Percentiles rank a stretch among this genome's conserved stretches.
Conservation (phyloP, 179 eudicot genomes). For the Corrigiola litoralis region DNA sequence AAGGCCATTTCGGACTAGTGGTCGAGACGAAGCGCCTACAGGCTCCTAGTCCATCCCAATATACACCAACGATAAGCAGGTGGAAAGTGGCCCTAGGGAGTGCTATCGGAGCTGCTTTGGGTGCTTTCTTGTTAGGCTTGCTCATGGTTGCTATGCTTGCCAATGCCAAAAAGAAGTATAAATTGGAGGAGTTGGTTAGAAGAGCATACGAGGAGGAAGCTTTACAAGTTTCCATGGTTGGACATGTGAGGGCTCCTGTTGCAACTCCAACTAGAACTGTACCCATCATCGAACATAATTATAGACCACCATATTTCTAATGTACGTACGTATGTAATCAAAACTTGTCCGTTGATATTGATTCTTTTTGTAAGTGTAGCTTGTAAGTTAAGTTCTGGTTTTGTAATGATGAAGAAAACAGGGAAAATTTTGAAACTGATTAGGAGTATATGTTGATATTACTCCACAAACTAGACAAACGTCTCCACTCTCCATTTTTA, state of each 20-base stretch:
- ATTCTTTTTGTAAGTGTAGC: constrained; percentile 25
- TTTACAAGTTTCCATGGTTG: constrained; percentile 84
- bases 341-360: background rate
- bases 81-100: constrained; percentile 71
- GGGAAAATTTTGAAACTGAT: background rate
- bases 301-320: constrained; percentile 36
- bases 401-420: background rate
- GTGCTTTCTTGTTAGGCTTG: constrained; percentile 64
- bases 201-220: constrained; percentile 95
- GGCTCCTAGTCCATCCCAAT: background rate
- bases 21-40: constrained; percentile 25
- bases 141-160: constrained; percentile 69
- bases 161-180: constrained; percentile 73
- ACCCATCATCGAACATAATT: constrained; percentile 53
- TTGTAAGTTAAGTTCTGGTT: constrained; percentile 21
- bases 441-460: background rate
- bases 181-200: constrained; percentile 76
- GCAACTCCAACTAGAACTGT: constrained; percentile 58
- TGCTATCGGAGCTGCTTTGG: constrained; percentile 81
- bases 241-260: constrained; percentile 70
- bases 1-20: constrained; percentile 76
- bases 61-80: constrained; percentile 29
- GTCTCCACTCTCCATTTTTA: too few species aligned
- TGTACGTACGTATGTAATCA: background rate
- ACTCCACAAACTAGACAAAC: background rate